Evolutionary conservation across 192 early-diverging fungal genomes (phyloP).

Genomic region (Gryganskiella cystojenkinii): DNA sequence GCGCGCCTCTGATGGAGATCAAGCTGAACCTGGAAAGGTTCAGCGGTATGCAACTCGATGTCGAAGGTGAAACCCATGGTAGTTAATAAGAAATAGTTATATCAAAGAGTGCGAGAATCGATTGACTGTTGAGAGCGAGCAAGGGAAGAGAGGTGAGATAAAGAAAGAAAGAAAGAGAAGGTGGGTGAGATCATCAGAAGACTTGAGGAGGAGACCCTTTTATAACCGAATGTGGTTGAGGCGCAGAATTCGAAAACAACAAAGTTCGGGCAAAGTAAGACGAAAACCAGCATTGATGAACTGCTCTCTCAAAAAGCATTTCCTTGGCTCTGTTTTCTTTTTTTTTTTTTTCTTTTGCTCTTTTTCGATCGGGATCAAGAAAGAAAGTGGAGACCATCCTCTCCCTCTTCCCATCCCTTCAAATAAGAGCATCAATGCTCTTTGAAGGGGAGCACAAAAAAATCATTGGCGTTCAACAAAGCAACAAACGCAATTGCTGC

Average conservation of each 20-base stretch:
- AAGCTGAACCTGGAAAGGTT: conserved; percentile 36
- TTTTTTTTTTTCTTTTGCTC: too few relatives aligned
- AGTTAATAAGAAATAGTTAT: neutral
- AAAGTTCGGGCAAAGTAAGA: too few relatives aligned
- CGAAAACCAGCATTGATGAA: too few relatives aligned
- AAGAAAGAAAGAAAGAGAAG: neutral
- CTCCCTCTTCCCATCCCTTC: neutral
- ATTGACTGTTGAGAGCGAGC: neutral
- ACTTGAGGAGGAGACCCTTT: too few relatives aligned
- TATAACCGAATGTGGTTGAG: neutral
- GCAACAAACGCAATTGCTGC: too few relatives aligned
- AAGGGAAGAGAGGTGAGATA: neutral
- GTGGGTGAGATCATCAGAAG: too few relatives aligned
- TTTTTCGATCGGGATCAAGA: too few relatives aligned
- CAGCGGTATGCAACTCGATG: conserved; percentile 23
- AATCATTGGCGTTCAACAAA: neutral
- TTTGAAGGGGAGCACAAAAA: neutral
- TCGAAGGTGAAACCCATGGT: conserved; percentile 45
- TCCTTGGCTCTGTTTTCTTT: too few relatives aligned
- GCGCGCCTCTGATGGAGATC: neutral
- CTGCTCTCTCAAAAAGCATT: too few relatives aligned
- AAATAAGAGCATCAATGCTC: neutral
- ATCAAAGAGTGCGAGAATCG: neutral
- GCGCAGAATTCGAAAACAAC: neutral
- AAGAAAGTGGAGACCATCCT: neutral